Evolutionary conservation across 108 stramenopile species (phyloP), one percentile per base, ranked within the genome.

Genomic region (Ochromonas danica): DNA sequence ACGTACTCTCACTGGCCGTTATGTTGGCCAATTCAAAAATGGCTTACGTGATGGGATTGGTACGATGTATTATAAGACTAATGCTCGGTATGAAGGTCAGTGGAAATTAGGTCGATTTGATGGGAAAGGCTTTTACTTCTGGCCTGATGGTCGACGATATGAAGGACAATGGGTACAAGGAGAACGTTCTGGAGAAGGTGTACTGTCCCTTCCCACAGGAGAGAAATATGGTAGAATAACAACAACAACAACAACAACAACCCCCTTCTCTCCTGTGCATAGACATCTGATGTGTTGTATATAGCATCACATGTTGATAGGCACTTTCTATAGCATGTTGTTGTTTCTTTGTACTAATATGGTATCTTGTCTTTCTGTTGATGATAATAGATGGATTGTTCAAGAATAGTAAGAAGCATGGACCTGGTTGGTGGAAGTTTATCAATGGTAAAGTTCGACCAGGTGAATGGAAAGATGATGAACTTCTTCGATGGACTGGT

Each of bases 401-500:
- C 27, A 6, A 41, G 25, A 38, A 33, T 35, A 75, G 38, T 36
- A 75, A 75, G 31, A 75, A 30, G 72, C 72, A 75, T 75, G 72
- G 72, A 6, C 6, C 40, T 57, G 72, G 72, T 27, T 75, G 72
- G 72, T 42, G 36, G 72, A 27, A 33, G 38, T 42, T 75, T 42
- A 42, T 41, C 3, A 42, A 39, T 75, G 72, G 72, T 33, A 75
- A 75, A 36, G 40, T 75, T 39, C 36, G 40, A 14, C 51, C 72
- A 6, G 72, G 72, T 75, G 72, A 75, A 33, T 75, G 72, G 72
- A 45, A 33, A 60, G 51, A 75, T 75, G 72, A 75, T 42, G 40
- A 27, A 33, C 40, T 41, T 42, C 14, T 42, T 41, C 25, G 31
- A 27, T 75, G 72, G 72, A 75, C 72, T 38, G 72, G 72, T 6